Conservation (phyloP, 1,139 yeast species). For the Hemisphaericaspora xylanilytica region DNA sequence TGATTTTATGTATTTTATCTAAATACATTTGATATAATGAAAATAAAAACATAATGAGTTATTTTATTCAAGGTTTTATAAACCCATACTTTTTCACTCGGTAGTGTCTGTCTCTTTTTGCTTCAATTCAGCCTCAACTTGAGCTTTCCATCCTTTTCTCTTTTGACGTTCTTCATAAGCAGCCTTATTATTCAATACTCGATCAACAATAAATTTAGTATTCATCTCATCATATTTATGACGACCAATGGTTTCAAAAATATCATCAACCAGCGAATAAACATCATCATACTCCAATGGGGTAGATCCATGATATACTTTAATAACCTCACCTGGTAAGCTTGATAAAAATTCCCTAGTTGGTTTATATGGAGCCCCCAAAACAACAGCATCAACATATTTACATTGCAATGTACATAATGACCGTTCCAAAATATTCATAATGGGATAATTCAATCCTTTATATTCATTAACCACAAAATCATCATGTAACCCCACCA, state of each 20-base stretch:
- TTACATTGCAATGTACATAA: constrained; percentile 85
- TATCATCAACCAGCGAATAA: constrained; percentile 41
- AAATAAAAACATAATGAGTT: not conserved
- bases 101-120: no score
- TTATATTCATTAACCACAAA: constrained; percentile 52
- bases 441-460: constrained; percentile 75
- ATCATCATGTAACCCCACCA: constrained; percentile 75
- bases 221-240: constrained; percentile 61
- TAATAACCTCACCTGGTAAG: constrained; percentile 40
- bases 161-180: constrained; percentile 78
- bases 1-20: constrained; percentile 1
- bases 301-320: constrained; percentile 67
- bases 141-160: constrained; percentile 72
- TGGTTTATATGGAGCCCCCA: constrained; percentile 66
- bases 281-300: constrained; percentile 29
- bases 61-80: no score
- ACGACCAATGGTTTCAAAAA: constrained; percentile 45
- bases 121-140: constrained; percentile 32
- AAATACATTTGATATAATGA: constrained; percentile 1
- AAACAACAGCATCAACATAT: constrained; percentile 73
- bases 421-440: constrained; percentile 84
- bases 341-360: constrained; percentile 35
- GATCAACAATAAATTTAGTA: constrained; percentile 62
- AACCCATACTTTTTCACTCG: no score
- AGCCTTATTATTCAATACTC: constrained; percentile 63